These are phyloP conservation scores for Amaranthus palmeri DNA, from an alignment of 148 eudicot genomes.

Conservation along the genomic window DNA sequence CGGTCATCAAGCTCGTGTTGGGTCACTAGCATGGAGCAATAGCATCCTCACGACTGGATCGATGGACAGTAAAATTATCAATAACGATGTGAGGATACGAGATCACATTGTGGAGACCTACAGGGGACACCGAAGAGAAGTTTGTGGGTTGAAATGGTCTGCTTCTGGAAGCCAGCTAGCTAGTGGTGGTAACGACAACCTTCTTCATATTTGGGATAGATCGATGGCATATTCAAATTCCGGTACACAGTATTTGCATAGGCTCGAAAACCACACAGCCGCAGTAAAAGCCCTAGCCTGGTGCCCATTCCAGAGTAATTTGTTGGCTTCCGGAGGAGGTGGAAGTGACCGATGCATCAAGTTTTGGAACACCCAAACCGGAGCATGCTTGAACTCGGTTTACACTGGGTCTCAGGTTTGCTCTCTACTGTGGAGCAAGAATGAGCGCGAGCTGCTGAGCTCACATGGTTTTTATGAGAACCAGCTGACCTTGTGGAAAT, in stretches of 20 bases:
- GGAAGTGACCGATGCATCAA: conserved; percentile 67
- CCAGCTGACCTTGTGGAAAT: conserved; percentile 81
- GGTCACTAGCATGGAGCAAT: conserved; percentile 77
- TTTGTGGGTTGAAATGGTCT: conserved; percentile 83
- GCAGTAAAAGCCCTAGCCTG: conserved; percentile 89
- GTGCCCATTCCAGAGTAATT: conserved; percentile 87
- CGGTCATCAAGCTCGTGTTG: conserved; percentile 63
- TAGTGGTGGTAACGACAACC: conserved; percentile 82
- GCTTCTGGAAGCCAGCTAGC: conserved; percentile 68
- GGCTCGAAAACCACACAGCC: conserved; percentile 85
- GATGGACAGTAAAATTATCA: conserved; percentile 60
- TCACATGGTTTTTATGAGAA: conserved; percentile 80
- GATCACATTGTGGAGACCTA: conserved; percentile 53
- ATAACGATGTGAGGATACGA: conserved; percentile 63
- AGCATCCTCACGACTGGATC: conserved; percentile 69
- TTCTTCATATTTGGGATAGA: conserved; percentile 75
- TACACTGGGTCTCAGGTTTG: conserved; percentile 82
- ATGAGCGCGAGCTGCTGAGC: conserved; percentile 74
- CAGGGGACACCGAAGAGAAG: conserved; percentile 67
- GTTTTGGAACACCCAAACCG: conserved; percentile 89
- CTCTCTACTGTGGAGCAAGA: conserved; percentile 76
- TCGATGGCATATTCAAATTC: conserved; percentile 52
- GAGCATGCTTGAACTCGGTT: conserved; percentile 74
- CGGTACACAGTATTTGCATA: conserved; percentile 65
- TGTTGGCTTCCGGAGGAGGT: conserved; percentile 86